These are phyloP conservation scores for Penicillium verhagenii DNA, from an alignment of 495 filamentous ascomycete genomes.

Conservation along the genomic window DNA sequence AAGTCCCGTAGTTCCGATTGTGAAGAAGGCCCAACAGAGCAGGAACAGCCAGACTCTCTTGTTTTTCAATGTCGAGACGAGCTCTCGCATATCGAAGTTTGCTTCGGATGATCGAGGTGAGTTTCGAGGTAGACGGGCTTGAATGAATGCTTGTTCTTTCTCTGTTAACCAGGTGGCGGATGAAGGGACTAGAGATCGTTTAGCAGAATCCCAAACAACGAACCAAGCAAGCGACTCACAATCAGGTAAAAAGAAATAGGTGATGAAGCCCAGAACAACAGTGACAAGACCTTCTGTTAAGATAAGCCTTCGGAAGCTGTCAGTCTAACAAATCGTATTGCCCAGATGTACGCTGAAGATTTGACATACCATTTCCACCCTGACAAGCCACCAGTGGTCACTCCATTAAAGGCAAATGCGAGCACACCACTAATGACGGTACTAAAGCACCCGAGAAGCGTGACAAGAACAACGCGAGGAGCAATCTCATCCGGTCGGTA, in stretches of 20 bases:
- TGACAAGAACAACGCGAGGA: conserved; percentile 17
- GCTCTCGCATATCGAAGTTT: conserved; percentile 36
- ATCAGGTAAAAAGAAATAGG: conserved; percentile 40
- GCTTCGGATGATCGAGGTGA: conserved; percentile 36
- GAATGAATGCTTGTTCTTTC: conserved; percentile 40
- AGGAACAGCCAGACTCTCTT: conserved; percentile 26
- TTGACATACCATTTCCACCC: conserved; percentile 37
- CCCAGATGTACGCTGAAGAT: too few species aligned
- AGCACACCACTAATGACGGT: conserved; percentile 39
- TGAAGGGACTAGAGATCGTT: conserved; percentile 32
- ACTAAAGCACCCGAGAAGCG: conserved; percentile 30
- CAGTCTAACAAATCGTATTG: not conserved
- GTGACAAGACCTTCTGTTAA: conserved; percentile 40
- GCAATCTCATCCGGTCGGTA: conserved; percentile 45
- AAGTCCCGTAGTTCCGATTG: conserved; percentile 39
- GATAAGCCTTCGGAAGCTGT: conserved; percentile 26
- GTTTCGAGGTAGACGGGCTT: conserved; percentile 41
- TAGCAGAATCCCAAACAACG: not conserved
- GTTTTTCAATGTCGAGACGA: conserved; percentile 31
- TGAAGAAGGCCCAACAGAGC: conserved; percentile 38
- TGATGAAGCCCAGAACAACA: conserved; percentile 29
- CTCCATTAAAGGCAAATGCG: conserved; percentile 40
- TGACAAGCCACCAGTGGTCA: conserved; percentile 25
- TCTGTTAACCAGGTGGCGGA: conserved; percentile 41
- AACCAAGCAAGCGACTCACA: conserved; percentile 21